A percentile compares a stretch with the other conserved stretches of the same genome.
phyloP scores from a whole-genome alignment of 2,329 filamentous ascomycete genomes.

The Monosporascus cannonballus region DNA sequence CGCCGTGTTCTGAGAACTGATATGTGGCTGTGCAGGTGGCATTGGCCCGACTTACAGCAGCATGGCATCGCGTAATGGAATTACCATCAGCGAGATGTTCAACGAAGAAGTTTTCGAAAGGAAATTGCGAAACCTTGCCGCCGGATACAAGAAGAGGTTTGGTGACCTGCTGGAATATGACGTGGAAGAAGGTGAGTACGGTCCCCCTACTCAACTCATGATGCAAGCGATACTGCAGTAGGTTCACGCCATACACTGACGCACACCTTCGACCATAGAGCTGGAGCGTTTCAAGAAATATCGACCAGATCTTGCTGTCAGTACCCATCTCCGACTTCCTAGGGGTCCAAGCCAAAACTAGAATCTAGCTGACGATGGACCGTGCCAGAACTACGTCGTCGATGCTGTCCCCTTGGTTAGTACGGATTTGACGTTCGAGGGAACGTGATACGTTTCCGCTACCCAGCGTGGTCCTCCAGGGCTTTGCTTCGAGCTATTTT shows the following conservation, averaged over 20 bases:
- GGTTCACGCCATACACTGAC: conserved; percentile 54
- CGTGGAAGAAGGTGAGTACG: conserved; percentile 53
- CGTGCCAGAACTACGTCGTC: conserved; percentile 48
- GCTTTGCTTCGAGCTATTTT: too few relatives aligned
- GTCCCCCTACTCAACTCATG: conserved; percentile 2
- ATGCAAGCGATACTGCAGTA: conserved; percentile 51
- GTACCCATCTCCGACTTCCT: neutral
- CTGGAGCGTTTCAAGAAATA: conserved; percentile 43
- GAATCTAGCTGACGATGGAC: conserved; percentile 16
- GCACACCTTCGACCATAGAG: conserved; percentile 50
- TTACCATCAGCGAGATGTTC: conserved; percentile 63
- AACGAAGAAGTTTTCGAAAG: conserved; percentile 58
- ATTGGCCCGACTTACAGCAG: conserved; percentile 40
- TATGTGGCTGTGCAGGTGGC: conserved; percentile 16
- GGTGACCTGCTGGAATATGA: conserved; percentile 57
- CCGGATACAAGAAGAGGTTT: conserved; percentile 53
- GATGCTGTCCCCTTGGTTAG: conserved; percentile 60
- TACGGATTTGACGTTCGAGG: conserved; percentile 48
- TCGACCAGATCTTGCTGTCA: conserved; percentile 43
- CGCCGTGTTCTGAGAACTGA: neutral
- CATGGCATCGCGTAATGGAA: conserved; percentile 59
- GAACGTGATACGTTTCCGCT: conserved; percentile 19
- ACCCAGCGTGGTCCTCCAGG: too few relatives aligned
- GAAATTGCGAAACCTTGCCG: conserved; percentile 56
- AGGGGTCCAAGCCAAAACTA: conserved; percentile 30